Conservation (phyloP, 2,329 filamentous ascomycete genomes). For the Teratosphaeria nubilosa region DNA sequence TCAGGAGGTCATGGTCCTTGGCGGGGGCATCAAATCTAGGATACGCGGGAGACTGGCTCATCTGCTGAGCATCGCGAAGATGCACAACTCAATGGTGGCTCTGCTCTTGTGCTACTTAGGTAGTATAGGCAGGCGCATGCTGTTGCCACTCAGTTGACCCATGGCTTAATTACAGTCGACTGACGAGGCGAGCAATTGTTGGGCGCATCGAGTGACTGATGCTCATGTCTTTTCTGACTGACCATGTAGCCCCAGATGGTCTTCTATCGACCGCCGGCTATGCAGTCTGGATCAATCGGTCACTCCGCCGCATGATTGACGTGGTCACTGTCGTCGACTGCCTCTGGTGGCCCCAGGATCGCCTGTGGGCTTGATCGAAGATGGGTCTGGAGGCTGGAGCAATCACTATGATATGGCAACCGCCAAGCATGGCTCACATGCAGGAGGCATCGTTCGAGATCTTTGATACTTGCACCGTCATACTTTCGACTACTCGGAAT, state of each 20-base stretch:
- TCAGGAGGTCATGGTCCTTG: no score
- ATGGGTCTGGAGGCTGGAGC: not conserved
- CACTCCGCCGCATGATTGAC: not conserved
- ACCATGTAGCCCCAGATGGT: not conserved
- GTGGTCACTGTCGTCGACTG: not conserved
- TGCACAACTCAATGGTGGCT: not conserved
- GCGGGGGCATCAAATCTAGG: not conserved
- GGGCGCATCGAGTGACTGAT: no score
- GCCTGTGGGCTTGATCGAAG: not conserved
- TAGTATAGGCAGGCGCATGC: not conserved
- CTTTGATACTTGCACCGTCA: not conserved
- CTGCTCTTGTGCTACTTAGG: not conserved
- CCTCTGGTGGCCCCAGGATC: not conserved
- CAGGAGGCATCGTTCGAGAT: not conserved
- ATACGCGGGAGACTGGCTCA: not conserved
- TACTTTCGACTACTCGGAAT: not conserved
- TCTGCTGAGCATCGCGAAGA: no score
- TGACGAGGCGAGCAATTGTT: not conserved
- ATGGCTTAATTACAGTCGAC: not conserved
- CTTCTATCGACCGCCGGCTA: not conserved
- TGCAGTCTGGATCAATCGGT: not conserved
- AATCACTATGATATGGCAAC: not conserved
- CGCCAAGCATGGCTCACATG: not conserved
- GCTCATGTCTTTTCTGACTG: not conserved
- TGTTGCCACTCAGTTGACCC: no score